phyloP scores from a whole-genome alignment of 2,329 filamentous ascomycete species.

The Whalleya microplaca region DNA sequence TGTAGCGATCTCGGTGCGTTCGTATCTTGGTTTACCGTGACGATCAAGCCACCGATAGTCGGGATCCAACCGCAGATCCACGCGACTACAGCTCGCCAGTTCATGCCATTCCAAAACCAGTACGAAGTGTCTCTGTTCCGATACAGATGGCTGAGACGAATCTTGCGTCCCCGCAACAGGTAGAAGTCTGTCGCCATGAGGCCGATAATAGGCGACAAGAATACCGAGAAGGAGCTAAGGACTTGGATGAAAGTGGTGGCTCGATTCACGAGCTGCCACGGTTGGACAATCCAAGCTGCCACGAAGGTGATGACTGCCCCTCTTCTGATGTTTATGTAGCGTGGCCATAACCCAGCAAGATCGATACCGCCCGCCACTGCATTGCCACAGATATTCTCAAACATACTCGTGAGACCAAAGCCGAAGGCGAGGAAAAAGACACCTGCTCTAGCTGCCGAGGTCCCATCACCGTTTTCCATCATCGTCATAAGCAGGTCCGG shows the following conservation, averaged over 20 bases:
- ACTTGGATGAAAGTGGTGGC: conserved; percentile 36
- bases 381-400: conserved; percentile 46
- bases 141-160: conserved; percentile 42
- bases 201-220: conserved; percentile 42
- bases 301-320: conserved; percentile 37
- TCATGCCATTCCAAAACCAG: conserved; percentile 48
- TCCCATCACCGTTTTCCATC: conserved; percentile 48
- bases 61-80: conserved; percentile 50
- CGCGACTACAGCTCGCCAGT: conserved; percentile 46
- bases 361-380: conserved; percentile 37
- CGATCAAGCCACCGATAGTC: conserved; percentile 45
- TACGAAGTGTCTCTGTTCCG: conserved; percentile 41
- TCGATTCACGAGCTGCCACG: conserved; percentile 38
- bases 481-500: conserved; percentile 48
- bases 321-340: conserved; percentile 37
- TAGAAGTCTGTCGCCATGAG: conserved; percentile 43
- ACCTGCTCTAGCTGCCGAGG: conserved; percentile 33
- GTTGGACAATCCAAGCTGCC: conserved; percentile 36
- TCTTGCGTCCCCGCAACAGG: conserved; percentile 38
- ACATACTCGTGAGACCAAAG: conserved; percentile 46
- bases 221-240: conserved; percentile 45
- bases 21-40: conserved; percentile 31
- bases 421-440: conserved; percentile 37
- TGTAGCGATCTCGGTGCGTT: conserved; percentile 41
- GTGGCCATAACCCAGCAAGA: conserved; percentile 36